A percentile compares a stretch with the other conserved stretches of the same genome.
Conservation (phyloP, 495 filamentous ascomycete species). For the Pseudomonodictys pantanalensis region DNA sequence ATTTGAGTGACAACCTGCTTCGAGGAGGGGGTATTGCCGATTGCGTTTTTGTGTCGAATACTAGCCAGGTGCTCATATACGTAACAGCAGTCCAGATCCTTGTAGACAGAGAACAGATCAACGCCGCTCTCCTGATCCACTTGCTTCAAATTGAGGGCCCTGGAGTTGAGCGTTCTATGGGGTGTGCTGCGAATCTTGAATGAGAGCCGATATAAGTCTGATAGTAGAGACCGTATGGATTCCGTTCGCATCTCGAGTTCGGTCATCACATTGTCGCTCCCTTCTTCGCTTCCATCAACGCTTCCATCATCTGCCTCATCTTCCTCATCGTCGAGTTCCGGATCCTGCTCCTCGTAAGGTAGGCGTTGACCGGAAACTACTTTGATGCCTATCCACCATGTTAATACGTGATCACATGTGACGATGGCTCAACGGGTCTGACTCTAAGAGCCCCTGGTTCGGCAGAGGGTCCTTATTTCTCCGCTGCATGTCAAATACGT, state of each 20-base stretch:
- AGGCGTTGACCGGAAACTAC: background rate
- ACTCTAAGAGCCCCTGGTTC: too few species aligned
- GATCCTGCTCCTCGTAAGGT: background rate
- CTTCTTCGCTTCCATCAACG: too few species aligned
- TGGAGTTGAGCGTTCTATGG: background rate
- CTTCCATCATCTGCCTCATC: too few species aligned
- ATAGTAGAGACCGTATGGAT: background rate
- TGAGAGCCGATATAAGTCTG: conserved; percentile 3
- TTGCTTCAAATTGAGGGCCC: background rate
- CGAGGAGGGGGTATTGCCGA: background rate
- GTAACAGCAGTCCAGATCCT: background rate
- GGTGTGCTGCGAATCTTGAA: conserved; percentile 3
- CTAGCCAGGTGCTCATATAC: background rate
- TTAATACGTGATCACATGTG: background rate
- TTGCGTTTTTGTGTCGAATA: background rate
- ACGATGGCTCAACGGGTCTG: too few species aligned
- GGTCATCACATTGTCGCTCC: background rate
- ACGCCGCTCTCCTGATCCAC: background rate
- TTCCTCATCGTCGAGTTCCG: background rate
- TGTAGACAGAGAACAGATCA: background rate
- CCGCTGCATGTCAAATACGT: background rate
- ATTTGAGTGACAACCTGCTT: background rate
- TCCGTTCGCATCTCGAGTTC: background rate
- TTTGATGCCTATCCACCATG: background rate
- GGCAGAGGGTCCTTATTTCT: background rate